Base-by-base conservation (phyloP, 2,329 filamentous ascomycete genomes). In the Diplodia sapinea region DNA sequence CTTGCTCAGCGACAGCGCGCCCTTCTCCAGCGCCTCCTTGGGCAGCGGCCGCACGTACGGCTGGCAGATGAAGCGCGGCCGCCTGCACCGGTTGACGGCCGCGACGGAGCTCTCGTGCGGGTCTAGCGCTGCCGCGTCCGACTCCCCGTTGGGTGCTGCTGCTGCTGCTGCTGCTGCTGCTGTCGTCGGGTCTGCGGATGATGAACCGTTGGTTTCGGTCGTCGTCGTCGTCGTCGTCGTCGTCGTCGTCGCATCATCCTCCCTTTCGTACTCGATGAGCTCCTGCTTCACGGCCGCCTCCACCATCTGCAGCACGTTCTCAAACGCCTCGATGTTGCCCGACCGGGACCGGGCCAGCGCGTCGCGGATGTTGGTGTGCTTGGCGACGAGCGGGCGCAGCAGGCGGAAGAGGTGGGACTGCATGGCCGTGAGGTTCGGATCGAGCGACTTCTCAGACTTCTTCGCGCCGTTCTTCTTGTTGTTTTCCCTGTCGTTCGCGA, bases 331-430 rank as follows among this genome's bases (percentile, higher is more conserved):
- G 66, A 98, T 87, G 72, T 96, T 91, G 43, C 91, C 91, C 0
- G 87, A 83, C 23, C 85, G 82, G 17, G 85, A 87, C 69, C 84
- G 84, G 0, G 92, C 94, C 2, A 99, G 85, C n/a, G 89, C 87
- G 76, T 98, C 93, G 38, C 95, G 88, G 38, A 98, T 88, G 71
- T 95, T 86, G 29, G 92, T 94, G 79, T 97, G 91, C 70, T 85
- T 86, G 2, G 89, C 84, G 40, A 99, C 89, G 29, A 98, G 86
- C 38, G 94, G 89, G 17, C 94, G 87, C 26, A 98, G 86, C 31
- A 99, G 86, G 77, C 96, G 91, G 83, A 99, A 99, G 52, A 97
- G 86, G 78, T 99, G 95, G 0, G 93, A 88, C 78, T 98, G 94
- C 85, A 97, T 92, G 40, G 89, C 89, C 12, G 86, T 84, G 57